phyloP scores from a whole-genome alignment of 768 basidiomycete species.

The Boletus rubescentipes region DNA sequence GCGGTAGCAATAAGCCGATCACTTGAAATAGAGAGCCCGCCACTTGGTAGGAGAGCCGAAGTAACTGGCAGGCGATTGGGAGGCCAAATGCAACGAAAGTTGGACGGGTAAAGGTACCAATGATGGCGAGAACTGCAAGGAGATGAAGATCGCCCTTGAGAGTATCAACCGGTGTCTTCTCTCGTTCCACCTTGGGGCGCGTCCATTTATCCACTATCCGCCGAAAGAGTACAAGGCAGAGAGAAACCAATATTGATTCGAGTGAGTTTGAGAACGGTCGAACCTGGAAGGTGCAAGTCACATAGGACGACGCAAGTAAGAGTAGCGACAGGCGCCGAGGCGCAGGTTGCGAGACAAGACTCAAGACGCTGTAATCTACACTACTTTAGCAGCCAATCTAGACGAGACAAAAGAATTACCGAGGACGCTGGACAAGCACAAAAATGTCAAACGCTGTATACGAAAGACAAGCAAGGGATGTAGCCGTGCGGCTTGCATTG shows the following conservation, averaged over 20 bases:
- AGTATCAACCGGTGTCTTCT: background rate
- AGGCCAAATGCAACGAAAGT: constrained; percentile 36
- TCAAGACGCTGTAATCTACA: constrained; percentile 26
- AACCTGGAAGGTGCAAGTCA: constrained; percentile 37
- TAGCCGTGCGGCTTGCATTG: constrained; percentile 11
- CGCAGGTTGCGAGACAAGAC: constrained; percentile 21
- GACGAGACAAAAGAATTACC: constrained; percentile 23
- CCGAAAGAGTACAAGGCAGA: constrained; percentile 29
- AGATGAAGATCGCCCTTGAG: constrained; percentile 22
- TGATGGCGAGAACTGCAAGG: constrained; percentile 27
- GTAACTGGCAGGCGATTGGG: constrained; percentile 30
- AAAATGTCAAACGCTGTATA: constrained; percentile 31
- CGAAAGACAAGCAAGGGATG: constrained; percentile 25
- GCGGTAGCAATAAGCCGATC: constrained; percentile 13
- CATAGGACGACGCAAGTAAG: constrained; percentile 37
- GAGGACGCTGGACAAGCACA: constrained; percentile 32
- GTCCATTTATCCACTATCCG: constrained; percentile 11
- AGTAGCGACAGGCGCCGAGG: constrained; percentile 22
- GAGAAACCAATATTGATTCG: constrained; percentile 32
- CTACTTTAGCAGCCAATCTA: constrained; percentile 1
- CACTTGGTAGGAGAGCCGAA: constrained; percentile 14
- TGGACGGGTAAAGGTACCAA: constrained; percentile 35
- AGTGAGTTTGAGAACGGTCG: constrained; percentile 42
- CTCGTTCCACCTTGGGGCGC: background rate
- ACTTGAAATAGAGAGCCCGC: constrained; percentile 10